Evolutionary conservation across 1,139 yeast genomes (phyloP), one percentile per base, ranked within the genome.

Genomic region (Kodamaea sp.): DNA sequence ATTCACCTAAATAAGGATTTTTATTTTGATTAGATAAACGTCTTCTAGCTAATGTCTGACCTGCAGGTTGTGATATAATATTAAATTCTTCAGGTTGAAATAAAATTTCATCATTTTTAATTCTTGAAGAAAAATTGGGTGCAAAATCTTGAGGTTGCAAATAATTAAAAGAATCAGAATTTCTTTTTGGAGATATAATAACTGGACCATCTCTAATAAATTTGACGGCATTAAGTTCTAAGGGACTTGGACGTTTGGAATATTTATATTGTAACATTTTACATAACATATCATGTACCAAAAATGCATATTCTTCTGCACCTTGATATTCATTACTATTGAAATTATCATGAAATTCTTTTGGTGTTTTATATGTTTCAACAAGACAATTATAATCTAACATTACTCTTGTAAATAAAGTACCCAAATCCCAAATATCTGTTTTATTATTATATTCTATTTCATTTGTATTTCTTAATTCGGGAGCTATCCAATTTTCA

Each of bases 351-450:
- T 81, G 53, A 48, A 86, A 85, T 7, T 78, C 84, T 7, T 63
- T 64, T 0, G 97, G 96, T 2, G 78, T 67, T 8, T 69, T 60
- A 50, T 67, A 86, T 8, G 73, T 75, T 9, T 72, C 62, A 1
- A 75, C 64, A 0, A 82, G 43, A 3, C 57, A 45, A 35, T 60
- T 53, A 35, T 53, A 55, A 7, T 95, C 95, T 32, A 81, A 66
- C 56, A 89, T 77, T 53, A 88, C 73, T 45, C 86, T 79, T 24
- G 86, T 65, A 50, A 92, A 82, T 5, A 86, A 61, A 0, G 86
- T 87, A 3, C 97, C 98, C 36, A 90, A 65, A 51, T 86, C 85
- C 96, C 97, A 92, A 5, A 94, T 83, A 62, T 94, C 98, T 0
- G 96, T 81, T 55, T 88, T 87, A 32, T 87, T 69, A 41, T 83